Evolutionary conservation across 2,329 filamentous ascomycete genomes (phyloP).

Genomic region (Colletotrichum scovillei): DNA sequence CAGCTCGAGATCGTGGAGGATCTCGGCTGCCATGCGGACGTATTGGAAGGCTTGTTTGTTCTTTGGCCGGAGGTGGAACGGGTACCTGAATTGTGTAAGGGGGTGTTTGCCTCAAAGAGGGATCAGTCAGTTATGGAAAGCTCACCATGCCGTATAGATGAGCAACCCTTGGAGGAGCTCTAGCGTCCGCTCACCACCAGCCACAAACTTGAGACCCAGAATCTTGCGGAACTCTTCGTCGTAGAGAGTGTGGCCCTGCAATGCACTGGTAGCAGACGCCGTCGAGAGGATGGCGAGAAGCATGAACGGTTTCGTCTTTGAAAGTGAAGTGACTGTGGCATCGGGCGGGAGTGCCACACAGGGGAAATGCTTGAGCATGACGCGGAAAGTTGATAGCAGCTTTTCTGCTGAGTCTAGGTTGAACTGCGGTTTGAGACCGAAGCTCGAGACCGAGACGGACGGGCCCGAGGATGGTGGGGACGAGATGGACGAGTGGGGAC

Average conservation of each 20-base stretch:
- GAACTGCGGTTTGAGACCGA: constrained; percentile 63
- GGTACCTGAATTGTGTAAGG: constrained; percentile 55
- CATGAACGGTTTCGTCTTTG: constrained; percentile 61
- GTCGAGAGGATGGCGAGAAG: constrained; percentile 65
- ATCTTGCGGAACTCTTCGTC: constrained; percentile 69
- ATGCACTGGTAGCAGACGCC: constrained; percentile 58
- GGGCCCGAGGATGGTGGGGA: constrained; percentile 38
- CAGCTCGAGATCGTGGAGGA: constrained; percentile 61
- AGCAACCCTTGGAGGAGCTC: constrained; percentile 68
- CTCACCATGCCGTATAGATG: constrained; percentile 68
- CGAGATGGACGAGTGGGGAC: constrained; percentile 27
- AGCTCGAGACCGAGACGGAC: constrained; percentile 48
- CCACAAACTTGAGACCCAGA: constrained; percentile 66
- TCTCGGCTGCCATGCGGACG: constrained; percentile 62
- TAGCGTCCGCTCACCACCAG: constrained; percentile 66
- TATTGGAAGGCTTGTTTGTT: constrained; percentile 63
- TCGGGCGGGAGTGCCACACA: constrained; percentile 54
- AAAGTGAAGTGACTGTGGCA: constrained; percentile 55
- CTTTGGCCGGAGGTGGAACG: constrained; percentile 64
- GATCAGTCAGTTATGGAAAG: neutral
- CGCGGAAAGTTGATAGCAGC: constrained; percentile 55
- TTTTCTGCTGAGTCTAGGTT: constrained; percentile 64
- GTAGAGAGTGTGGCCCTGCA: constrained; percentile 64
- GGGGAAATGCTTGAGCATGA: constrained; percentile 57
- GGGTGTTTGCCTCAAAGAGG: neutral